These are phyloP conservation scores for Phytophthora chlamydospora DNA, from an alignment of 352 stramenopile genomes.

Conservation along the genomic window DNA sequence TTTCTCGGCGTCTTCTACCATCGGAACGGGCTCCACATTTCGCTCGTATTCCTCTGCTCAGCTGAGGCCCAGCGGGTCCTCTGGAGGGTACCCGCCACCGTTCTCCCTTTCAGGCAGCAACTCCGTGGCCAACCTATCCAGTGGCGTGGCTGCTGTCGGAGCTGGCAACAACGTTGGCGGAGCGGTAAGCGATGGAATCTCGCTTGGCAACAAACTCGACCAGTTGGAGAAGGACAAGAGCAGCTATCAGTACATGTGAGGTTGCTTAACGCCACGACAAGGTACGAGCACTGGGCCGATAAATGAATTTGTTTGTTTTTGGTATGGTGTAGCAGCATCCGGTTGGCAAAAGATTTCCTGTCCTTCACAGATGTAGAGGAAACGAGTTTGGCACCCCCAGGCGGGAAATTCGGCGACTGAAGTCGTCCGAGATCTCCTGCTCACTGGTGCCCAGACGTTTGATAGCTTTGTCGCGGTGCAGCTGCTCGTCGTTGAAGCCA, in stretches of 20 bases:
- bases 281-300: constrained; percentile 21
- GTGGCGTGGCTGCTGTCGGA: constrained; percentile 9
- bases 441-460: constrained; percentile 63
- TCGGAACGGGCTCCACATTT: constrained; percentile 37
- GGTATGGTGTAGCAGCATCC: constrained; percentile 20
- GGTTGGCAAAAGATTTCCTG: constrained; percentile 12
- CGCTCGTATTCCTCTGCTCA: constrained; percentile 40
- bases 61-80: constrained; percentile 33
- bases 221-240: constrained; percentile 75
- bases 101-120: constrained; percentile 46
- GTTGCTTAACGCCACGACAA: constrained; percentile 2
- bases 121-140: constrained; percentile 35
- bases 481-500: constrained; percentile 65
- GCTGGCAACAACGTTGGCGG: constrained; percentile 22
- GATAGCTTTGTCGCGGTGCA: constrained; percentile 63
- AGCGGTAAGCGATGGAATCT: constrained; percentile 31
- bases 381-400: constrained; percentile 39
- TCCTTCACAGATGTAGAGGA: constrained; percentile 19
- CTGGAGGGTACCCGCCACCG: constrained; percentile 36
- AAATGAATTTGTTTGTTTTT: constrained; percentile 31
- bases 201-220: constrained; percentile 76
- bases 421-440: constrained; percentile 70
- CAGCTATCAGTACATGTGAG: constrained; percentile 55
- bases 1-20: constrained; percentile 43
- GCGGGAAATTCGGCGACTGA: constrained; percentile 56